Conservation (phyloP, 495 filamentous ascomycete genomes). For the Penicillium egyptiacum region DNA sequence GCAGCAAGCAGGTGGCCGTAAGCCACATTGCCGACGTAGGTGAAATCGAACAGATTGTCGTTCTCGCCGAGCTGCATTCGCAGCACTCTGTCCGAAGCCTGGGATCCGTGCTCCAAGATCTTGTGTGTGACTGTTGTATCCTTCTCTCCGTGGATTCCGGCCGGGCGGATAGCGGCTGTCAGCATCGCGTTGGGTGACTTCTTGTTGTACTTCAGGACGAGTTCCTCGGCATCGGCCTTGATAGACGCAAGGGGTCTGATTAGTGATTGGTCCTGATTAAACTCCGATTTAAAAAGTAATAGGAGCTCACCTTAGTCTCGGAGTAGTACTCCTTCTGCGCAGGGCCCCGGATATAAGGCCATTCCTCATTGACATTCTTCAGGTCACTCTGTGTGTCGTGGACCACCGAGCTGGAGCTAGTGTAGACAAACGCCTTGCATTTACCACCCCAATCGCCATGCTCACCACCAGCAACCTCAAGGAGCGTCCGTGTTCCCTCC, state of each 20-base stretch:
- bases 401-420: constrained; percentile 84
- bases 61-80: constrained; percentile 86
- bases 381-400: constrained; percentile 79
- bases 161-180: constrained; percentile 78
- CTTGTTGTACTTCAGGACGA: constrained; percentile 84
- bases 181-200: constrained; percentile 61
- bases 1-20: constrained; percentile 55
- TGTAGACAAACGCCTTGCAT: constrained; percentile 93
- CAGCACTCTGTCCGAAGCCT: constrained; percentile 58
- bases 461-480: constrained; percentile 71
- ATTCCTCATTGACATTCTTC: constrained; percentile 86
- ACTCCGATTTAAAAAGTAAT: background rate
- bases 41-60: constrained; percentile 68
- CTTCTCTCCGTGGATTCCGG: constrained; percentile 89
- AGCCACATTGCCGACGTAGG: constrained; percentile 55
- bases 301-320: constrained; percentile 68
- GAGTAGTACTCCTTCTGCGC: constrained; percentile 87
- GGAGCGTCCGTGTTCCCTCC: constrained; percentile 74
- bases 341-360: constrained; percentile 70
- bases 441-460: constrained; percentile 55
- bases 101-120: constrained; percentile 43
- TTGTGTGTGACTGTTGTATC: constrained; percentile 71
- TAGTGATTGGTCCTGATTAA: constrained; percentile 3
- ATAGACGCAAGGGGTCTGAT: background rate
- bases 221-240: constrained; percentile 81